phyloP scores from a whole-genome alignment of 2,329 filamentous ascomycete genomes.

The Aspergillus calidoustus region DNA sequence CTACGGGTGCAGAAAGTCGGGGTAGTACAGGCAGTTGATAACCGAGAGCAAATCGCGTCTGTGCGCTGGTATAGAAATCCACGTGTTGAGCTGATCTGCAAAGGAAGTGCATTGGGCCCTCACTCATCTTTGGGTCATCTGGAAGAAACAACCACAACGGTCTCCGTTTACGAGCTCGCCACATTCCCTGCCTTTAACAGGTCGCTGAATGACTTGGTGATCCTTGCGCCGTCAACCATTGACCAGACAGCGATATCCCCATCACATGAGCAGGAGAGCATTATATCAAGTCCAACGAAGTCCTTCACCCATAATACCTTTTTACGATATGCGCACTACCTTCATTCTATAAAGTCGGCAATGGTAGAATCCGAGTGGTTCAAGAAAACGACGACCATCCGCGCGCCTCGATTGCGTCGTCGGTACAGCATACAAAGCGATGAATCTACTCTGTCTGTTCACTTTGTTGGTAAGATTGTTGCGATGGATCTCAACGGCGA shows the following conservation, averaged over 20 bases:
- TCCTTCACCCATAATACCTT: constrained; percentile 22
- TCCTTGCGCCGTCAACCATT: constrained; percentile 46
- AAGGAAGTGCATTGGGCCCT: constrained; percentile 43
- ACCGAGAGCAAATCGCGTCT: constrained; percentile 59
- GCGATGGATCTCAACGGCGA: constrained; percentile 58
- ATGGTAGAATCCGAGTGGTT: constrained; percentile 29
- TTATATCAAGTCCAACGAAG: constrained; percentile 20
- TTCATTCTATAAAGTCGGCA: constrained; percentile 24
- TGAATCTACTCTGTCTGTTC: constrained; percentile 24
- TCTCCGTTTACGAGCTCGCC: constrained; percentile 64
- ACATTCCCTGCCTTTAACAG: constrained; percentile 55
- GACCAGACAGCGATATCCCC: constrained; percentile 18
- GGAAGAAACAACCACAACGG: constrained; percentile 50
- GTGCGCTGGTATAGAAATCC: constrained; percentile 58
- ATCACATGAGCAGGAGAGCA: constrained; percentile 7
- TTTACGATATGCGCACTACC: constrained; percentile 17
- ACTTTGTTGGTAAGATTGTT: constrained; percentile 64
- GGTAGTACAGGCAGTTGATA: constrained; percentile 61
- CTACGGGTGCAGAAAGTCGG: constrained; percentile 55
- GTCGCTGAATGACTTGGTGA: constrained; percentile 58
- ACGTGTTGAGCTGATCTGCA: constrained; percentile 40
- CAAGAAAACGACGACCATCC: constrained; percentile 22
- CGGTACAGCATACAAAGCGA: constrained; percentile 26
- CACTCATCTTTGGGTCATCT: constrained; percentile 51
- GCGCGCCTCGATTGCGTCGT: constrained; percentile 22